phyloP scores from a whole-genome alignment of 2,329 filamentous ascomycete species.

The Shiraia sp. region DNA sequence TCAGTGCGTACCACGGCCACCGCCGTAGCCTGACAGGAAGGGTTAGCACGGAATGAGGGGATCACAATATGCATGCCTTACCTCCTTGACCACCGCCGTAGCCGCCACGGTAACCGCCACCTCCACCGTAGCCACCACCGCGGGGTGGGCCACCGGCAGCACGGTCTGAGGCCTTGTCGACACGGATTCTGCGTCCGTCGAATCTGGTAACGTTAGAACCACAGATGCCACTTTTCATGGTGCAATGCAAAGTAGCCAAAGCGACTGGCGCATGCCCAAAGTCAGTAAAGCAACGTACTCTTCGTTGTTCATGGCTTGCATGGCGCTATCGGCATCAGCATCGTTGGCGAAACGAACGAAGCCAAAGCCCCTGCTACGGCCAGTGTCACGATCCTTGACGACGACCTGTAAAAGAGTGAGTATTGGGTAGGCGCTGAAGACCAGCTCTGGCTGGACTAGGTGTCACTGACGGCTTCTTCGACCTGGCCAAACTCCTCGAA shows the following conservation, averaged over 20 bases:
- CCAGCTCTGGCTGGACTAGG: not conserved
- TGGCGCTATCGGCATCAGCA: slow-evolving; percentile 75
- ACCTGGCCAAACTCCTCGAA: slow-evolving; percentile 90
- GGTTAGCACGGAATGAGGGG: not conserved
- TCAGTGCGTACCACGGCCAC: slow-evolving; percentile 38
- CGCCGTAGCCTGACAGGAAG: slow-evolving; percentile 18
- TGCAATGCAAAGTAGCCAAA: not conserved
- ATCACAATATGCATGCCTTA: slow-evolving; percentile 4
- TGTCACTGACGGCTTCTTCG: slow-evolving; percentile 85
- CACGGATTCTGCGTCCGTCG: slow-evolving; percentile 90
- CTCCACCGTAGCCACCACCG: slow-evolving; percentile 38
- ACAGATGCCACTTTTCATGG: not conserved
- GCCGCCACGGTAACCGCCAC: slow-evolving; percentile 30
- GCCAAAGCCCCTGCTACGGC: slow-evolving; percentile 94
- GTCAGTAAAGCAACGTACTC: slow-evolving; percentile 66
- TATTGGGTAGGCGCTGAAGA: slow-evolving; percentile 1
- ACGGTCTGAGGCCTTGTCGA: slow-evolving; percentile 89
- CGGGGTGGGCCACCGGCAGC: slow-evolving; percentile 56
- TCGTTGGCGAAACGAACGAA: slow-evolving; percentile 89
- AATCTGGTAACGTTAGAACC: slow-evolving; percentile 62
- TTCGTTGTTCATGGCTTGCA: slow-evolving; percentile 80
- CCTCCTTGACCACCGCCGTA: slow-evolving; percentile 32
- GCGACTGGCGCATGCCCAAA: not conserved
- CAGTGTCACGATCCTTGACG: slow-evolving; percentile 95
- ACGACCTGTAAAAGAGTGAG: slow-evolving; percentile 69